Base-by-base conservation (phyloP, 495 filamentous ascomycete genomes). In the Lasiosphaeris hirsuta region DNA sequence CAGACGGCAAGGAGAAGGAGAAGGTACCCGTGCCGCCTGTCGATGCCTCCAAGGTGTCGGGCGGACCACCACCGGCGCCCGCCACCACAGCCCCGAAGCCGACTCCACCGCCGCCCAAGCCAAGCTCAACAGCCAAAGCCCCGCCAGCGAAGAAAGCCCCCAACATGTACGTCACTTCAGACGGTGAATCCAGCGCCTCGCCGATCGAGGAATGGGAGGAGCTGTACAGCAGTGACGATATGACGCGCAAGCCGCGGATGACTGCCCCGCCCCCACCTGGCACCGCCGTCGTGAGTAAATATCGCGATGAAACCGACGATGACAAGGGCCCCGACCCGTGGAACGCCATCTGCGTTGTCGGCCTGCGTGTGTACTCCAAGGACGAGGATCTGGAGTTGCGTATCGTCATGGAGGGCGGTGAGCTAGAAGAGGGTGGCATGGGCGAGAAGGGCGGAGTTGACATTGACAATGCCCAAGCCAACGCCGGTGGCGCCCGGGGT, bases 271-370 rank as follows among this genome's bases (percentile, higher is more conserved):
- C 69, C 0, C 57, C 65, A 0, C 47, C 65, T 15, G 67, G 67
- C n/a, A 62, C 64, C 3, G 56, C 62, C 3, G 58, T 62, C 1
- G 73, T 67, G 38, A 74, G 66, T 50, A 75, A 75, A 59, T 71
- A 73, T 47, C 60, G 62, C 14, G 71, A 73, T 49, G 71, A 73
- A 13, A 69, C 61, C 8, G 77, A 76, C 4, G 77, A 80, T 53
- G 75, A 77, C 48, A 70, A 68, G 33, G 63, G 76, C 56, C 73
- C 77, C 1, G 75, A 75, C 41, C 77, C 77, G 34, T 80, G 77
- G 77, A 80, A 80, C 47, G 76, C 76, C 36, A 73, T 80, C 59
- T 75, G 74, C 63, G 73, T 80, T 17, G 70, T 79, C 1, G 76
- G 77, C 1, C 69, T 80, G 59, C 72, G 76, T 7, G 73, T 79